Base-by-base conservation (phyloP, 1,139 yeast species). In the Scheffersomyces titani region DNA sequence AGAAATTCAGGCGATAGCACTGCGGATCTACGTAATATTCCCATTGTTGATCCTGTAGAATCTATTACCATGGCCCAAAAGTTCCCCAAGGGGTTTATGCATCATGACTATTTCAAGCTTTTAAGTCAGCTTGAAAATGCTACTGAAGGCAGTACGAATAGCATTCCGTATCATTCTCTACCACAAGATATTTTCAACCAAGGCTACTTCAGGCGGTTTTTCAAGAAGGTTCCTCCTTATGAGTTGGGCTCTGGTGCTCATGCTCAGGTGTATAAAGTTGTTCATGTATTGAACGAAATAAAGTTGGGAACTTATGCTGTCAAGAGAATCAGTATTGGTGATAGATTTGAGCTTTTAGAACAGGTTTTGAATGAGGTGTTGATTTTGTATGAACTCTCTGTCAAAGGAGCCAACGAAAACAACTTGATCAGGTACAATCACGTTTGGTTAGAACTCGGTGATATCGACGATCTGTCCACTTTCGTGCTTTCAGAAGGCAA, bases 401-500 rank as follows among this genome's bases (percentile, higher is more conserved):
- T 65, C 19, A 69, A 72, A 51, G 79, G 80, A 0, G 79, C 80
- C 44, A 74, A 73, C 54, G 79, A 75, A 54, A 73, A 85, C 22
- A 90, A 92, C 68, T 78, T 92, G 63, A 91, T 92, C 21, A 84
- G 90, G 30, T 92, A 92, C 68, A 92, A 92, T 67, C 97, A 92
- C 72, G 97, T 92, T 44, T 92, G 98, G 97, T 72, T 92, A 47
- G 98, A 92, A 66, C 77, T 87, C 67, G 91, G 91, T 30, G 81
- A 82, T 47, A 70, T 87, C 40, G 79, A 85, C 20, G 85, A 81
- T 53, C 77, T 72, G 77, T 57, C 61, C 11, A 66, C 78, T 0
- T 73, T 67, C 53, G 64, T 74, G 49, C 56, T 77, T 21, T 68
- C 72, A 0, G 59, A 60, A 21, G 58, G 52, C 19, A 57, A 57